Conservation (phyloP, 805 yeast genomes). For the Pichia ethanolica region DNA sequence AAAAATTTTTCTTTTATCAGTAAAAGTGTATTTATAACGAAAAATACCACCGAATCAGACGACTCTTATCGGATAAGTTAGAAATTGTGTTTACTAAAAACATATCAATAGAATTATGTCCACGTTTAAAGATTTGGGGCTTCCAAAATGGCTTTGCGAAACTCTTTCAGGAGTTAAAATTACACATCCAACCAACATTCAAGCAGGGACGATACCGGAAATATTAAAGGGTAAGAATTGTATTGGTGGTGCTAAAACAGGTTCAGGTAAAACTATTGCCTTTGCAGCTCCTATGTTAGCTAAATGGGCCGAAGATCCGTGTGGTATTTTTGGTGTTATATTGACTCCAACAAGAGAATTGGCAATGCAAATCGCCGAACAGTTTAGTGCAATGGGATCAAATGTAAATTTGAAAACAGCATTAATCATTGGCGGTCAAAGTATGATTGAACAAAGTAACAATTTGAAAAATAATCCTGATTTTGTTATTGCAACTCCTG, state of each 20-base stretch:
- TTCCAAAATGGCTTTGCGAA: conserved; percentile 81
- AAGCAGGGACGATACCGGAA: conserved; percentile 79
- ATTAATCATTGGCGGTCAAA: conserved; percentile 92
- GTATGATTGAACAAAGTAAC: conserved; percentile 81
- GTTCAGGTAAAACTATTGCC: conserved; percentile 96
- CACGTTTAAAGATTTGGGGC: conserved; percentile 45
- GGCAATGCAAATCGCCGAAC: conserved; percentile 96
- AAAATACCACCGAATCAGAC: too few relatives aligned
- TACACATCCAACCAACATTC: conserved; percentile 78
- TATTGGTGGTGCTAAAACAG: conserved; percentile 97
- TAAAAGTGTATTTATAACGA: too few relatives aligned
- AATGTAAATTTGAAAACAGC: conserved; percentile 76
- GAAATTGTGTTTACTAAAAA: too few relatives aligned
- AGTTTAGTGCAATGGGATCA: conserved; percentile 88
- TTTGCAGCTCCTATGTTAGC: conserved; percentile 97
- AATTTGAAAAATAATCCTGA: conserved; percentile 81
- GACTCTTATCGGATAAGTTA: too few relatives aligned
- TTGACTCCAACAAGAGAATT: conserved; percentile 91
- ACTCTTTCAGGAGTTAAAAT: conserved; percentile 78
- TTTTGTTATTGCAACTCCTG: conserved; percentile 95
- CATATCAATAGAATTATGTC: background rate
- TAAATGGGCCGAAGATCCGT: conserved; percentile 91
- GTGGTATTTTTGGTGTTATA: conserved; percentile 83
- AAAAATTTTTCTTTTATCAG: too few relatives aligned
- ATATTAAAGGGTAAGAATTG: conserved; percentile 81